A percentile compares a stretch with the other conserved stretches of the same genome.
phyloP scores from a whole-genome alignment of 176 grass and related monocot species.

The Themeda triandra region DNA sequence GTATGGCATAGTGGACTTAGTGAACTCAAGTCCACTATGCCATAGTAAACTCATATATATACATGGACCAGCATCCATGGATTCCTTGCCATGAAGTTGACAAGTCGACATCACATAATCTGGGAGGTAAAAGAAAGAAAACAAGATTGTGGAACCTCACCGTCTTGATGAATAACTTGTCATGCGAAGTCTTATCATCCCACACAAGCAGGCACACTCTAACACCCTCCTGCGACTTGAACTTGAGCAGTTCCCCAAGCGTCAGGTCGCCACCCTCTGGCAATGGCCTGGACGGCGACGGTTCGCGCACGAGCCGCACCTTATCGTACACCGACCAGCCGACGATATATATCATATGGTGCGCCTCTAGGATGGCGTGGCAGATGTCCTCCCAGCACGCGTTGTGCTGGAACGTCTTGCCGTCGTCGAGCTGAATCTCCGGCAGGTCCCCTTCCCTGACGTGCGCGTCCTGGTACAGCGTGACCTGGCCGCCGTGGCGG shows the following conservation, averaged over 20 bases:
- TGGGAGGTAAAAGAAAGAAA: neutral
- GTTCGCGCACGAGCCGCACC: constrained; percentile 82
- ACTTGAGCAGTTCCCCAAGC: constrained; percentile 87
- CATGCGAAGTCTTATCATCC: constrained; percentile 97
- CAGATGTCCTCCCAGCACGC: constrained; percentile 98
- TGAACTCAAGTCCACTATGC: neutral
- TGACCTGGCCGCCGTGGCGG: constrained; percentile 52
- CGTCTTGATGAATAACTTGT: constrained; percentile 90
- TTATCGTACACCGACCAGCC: constrained; percentile 95
- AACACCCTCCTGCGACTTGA: constrained; percentile 97
- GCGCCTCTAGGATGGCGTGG: constrained; percentile 91
- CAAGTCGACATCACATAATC: constrained; percentile 23
- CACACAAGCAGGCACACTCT: constrained; percentile 97
- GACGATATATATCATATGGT: constrained; percentile 91
- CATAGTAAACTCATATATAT: constrained; percentile 1
- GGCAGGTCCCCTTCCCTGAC: constrained; percentile 66
- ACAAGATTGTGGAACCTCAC: constrained; percentile 19
- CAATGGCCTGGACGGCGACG: constrained; percentile 36
- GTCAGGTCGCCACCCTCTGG: constrained; percentile 52
- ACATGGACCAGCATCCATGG: neutral
- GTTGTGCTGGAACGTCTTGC: constrained; percentile 56
- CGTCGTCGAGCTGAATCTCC: constrained; percentile 50
- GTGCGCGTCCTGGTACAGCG: constrained; percentile 94
- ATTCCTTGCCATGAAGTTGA: neutral
- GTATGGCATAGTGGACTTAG: neutral